Conservation (phyloP, 495 filamentous ascomycete species). For the Amniculicola lignicola region DNA sequence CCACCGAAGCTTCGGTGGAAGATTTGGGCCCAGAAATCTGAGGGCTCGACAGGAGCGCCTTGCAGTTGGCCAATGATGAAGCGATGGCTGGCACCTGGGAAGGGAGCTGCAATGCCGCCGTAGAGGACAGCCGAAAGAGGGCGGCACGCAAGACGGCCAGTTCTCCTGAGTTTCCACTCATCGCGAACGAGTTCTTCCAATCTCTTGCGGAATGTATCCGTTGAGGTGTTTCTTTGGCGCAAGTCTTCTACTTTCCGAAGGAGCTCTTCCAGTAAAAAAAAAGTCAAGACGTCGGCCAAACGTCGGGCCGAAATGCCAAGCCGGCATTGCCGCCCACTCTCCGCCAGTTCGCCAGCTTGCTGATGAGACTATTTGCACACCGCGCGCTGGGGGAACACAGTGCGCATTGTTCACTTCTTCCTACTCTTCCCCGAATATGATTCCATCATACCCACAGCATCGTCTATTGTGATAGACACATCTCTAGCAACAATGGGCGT, state of each 20-base stretch:
- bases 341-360: too few relatives aligned
- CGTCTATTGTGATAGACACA: slow-evolving; percentile 23
- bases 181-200: too few relatives aligned
- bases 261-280: too few relatives aligned
- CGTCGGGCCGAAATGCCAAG: slow-evolving; percentile 8
- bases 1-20: slow-evolving; percentile 57
- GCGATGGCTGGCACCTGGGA: slow-evolving; percentile 36
- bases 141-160: slow-evolving; percentile 34
- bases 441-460: neutral
- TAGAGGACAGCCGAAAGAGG: slow-evolving; percentile 39
- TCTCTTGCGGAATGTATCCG: too few relatives aligned
- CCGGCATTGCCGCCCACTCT: too few relatives aligned
- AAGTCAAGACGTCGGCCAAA: neutral
- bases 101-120: slow-evolving; percentile 36
- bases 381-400: too few relatives aligned
- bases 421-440: slow-evolving; percentile 22
- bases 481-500: slow-evolving; percentile 30
- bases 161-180: too few relatives aligned
- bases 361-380: too few relatives aligned
- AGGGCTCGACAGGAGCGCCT: slow-evolving; percentile 34
- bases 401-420: neutral
- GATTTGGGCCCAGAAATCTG: slow-evolving; percentile 46
- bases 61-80: slow-evolving; percentile 36
- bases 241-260: too few relatives aligned
- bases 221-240: too few relatives aligned